These are phyloP conservation scores for Eucalyptus fibrosa DNA, from an alignment of 345 rosid species.

Conservation along the genomic window DNA sequence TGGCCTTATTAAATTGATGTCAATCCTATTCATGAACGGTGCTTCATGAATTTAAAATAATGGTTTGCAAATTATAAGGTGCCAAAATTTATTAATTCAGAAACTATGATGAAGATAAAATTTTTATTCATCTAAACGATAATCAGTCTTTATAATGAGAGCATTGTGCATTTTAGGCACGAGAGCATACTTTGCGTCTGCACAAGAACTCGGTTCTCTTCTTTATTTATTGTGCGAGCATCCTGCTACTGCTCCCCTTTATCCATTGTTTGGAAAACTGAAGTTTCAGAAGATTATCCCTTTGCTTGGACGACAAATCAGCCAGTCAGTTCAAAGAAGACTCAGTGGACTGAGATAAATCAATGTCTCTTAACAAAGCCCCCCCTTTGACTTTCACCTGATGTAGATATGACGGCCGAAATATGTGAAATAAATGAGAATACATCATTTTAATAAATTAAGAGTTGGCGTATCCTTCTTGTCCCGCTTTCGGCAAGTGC, in stretches of 20 bases:
- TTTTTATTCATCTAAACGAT: background rate
- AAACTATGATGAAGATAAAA: background rate
- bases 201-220: background rate
- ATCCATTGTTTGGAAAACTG: background rate
- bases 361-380: background rate
- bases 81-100: background rate
- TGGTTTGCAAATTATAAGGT: background rate
- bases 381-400: background rate
- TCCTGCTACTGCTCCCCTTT: background rate
- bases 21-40: background rate
- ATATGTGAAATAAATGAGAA: background rate
- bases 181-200: background rate
- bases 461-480: background rate
- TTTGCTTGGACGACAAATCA: background rate
- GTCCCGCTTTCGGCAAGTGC: background rate
- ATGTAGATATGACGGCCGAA: background rate
- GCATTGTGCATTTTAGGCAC: background rate
- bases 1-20: background rate
- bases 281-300: background rate
- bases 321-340: background rate
- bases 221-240: background rate
- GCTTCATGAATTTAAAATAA: background rate
- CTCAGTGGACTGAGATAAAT: background rate
- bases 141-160: background rate
- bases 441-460: background rate